Conservation (phyloP, 176 grass and related monocot species). For the Saccharum officinarum region DNA sequence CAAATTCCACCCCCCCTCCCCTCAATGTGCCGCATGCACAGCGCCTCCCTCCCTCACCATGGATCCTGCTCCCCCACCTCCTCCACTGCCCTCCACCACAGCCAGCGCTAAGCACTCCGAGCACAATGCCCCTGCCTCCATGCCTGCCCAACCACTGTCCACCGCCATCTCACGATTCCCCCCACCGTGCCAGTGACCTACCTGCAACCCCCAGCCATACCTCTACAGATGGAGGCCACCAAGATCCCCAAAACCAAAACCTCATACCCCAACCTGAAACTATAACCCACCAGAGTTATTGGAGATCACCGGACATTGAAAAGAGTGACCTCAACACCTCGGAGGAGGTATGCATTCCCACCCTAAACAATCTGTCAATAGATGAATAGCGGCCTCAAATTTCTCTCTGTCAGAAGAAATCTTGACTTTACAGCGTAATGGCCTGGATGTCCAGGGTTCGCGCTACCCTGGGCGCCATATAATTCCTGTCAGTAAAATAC, state of each 20-base stretch:
- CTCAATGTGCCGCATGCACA: too few relatives aligned
- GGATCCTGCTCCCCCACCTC: neutral
- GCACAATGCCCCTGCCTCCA: neutral
- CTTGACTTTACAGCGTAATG: neutral
- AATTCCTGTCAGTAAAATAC: neutral
- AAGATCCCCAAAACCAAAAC: neutral
- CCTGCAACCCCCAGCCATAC: neutral
- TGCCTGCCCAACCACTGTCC: neutral
- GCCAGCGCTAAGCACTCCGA: neutral
- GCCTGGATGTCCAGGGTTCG: neutral
- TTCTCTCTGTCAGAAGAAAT: neutral
- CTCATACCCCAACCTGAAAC: neutral
- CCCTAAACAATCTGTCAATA: neutral
- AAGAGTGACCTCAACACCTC: neutral
- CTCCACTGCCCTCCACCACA: neutral
- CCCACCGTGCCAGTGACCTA: neutral
- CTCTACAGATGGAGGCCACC: neutral
- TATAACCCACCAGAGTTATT: neutral
- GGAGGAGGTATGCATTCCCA: neutral
- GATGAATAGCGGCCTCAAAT: neutral
- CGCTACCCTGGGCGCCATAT: neutral
- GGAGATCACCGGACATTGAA: neutral
- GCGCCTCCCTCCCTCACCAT: neutral
- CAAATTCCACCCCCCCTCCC: too few relatives aligned
- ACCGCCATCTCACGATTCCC: neutral